Conservation (phyloP, 768 basidiomycete species). For the Tulasnella sp. region DNA sequence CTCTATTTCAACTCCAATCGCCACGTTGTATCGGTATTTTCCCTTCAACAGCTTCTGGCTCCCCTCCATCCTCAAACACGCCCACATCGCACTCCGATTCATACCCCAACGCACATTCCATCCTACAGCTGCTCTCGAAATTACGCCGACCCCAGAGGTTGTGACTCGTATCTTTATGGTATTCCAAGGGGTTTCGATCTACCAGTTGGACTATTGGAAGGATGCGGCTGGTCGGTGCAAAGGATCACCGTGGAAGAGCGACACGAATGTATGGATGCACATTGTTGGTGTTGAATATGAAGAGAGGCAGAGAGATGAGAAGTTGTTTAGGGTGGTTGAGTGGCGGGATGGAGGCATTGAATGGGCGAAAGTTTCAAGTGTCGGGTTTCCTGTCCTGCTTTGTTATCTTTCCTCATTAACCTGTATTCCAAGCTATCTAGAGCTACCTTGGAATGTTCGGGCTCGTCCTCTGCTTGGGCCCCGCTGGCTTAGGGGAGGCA, state of each 20-base stretch:
- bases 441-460: too few species aligned
- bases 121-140: background rate
- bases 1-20: too few species aligned
- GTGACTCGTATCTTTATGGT: background rate
- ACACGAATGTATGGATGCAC: background rate
- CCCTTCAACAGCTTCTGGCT: conserved; percentile 37
- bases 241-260: background rate
- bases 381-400: too few species aligned
- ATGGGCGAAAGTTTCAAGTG: background rate
- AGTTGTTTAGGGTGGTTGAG: conserved; percentile 38
- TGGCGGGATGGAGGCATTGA: conserved; percentile 42
- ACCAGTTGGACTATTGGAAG: background rate
- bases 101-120: background rate
- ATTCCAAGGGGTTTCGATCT: background rate
- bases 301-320: conserved; percentile 26
- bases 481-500: too few species aligned
- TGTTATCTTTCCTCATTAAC: too few species aligned
- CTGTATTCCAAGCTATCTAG: too few species aligned
- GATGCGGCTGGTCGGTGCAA: background rate
- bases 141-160: background rate
- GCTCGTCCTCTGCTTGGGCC: too few species aligned
- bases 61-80: conserved; percentile 36
- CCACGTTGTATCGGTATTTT: background rate
- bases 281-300: conserved; percentile 29
- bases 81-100: conserved; percentile 40